phyloP scores from a whole-genome alignment of 2,329 filamentous ascomycete species.

The Diaporthe longicolla region DNA sequence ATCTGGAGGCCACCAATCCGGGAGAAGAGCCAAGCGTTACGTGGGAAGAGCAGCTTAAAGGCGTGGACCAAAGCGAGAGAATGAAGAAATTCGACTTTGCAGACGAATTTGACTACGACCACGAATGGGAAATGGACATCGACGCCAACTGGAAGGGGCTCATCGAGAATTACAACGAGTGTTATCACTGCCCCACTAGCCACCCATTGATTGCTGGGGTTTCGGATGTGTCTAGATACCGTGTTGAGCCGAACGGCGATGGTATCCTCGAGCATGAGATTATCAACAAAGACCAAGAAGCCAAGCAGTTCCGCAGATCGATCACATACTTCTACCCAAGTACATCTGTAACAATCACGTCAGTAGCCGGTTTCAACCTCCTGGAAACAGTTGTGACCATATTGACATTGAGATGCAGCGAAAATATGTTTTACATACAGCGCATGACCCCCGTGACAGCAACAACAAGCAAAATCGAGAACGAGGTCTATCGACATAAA shows the following conservation, averaged over 20 bases:
- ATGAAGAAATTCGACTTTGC: slow-evolving; percentile 47
- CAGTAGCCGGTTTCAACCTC: slow-evolving; percentile 42
- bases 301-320: slow-evolving; percentile 47
- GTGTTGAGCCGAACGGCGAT: slow-evolving; percentile 52
- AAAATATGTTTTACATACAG: slow-evolving; percentile 66
- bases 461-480: slow-evolving; percentile 60
- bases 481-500: slow-evolving; percentile 66
- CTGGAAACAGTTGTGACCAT: accelerated
- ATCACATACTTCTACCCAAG: slow-evolving; percentile 59
- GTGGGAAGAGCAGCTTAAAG: slow-evolving; percentile 60
- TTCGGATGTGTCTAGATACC: slow-evolving; percentile 61
- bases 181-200: slow-evolving; percentile 64
- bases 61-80: slow-evolving; percentile 47
- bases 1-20: slow-evolving; percentile 56
- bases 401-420: slow-evolving; percentile 45
- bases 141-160: slow-evolving; percentile 58
- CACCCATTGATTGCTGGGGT: slow-evolving; percentile 62
- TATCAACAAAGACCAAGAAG: slow-evolving; percentile 53
- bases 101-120: slow-evolving; percentile 51
- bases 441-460: slow-evolving; percentile 63
- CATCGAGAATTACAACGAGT: slow-evolving; percentile 64
- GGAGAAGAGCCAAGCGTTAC: slow-evolving; percentile 52
- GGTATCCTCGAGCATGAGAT: slow-evolving; percentile 56
- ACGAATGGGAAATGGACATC: slow-evolving; percentile 53
- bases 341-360: slow-evolving; percentile 57